Evolutionary conservation across 2,329 filamentous ascomycete species (phyloP).

Genomic region (Pezicula carpinea): DNA sequence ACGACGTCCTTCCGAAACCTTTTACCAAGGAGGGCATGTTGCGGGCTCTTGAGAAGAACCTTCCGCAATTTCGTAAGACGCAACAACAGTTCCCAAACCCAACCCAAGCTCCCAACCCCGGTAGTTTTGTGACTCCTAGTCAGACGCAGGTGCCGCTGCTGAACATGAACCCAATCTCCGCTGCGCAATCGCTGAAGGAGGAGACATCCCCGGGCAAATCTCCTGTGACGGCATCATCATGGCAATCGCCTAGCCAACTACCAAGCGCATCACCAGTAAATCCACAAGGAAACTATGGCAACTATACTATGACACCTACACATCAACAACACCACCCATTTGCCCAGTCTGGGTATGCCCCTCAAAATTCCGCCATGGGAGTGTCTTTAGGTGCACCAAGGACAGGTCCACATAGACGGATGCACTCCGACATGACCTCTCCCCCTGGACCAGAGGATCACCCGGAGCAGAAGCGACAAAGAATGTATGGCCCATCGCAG

Average conservation of each 20-base stretch:
- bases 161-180: constrained; percentile 25
- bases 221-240: constrained; percentile 24
- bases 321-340: constrained; percentile 17
- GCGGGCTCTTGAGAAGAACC: constrained; percentile 81
- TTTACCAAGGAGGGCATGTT: constrained; percentile 88
- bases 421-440: constrained; percentile 26
- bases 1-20: constrained; percentile 92
- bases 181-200: constrained; percentile 26
- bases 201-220: constrained; percentile 29
- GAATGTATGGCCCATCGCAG: constrained; percentile 22
- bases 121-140: constrained; percentile 20
- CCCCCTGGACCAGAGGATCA: constrained; percentile 18
- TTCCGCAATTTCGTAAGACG: constrained; percentile 74
- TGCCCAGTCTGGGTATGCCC: constrained; percentile 4
- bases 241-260: constrained; percentile 28
- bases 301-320: constrained; percentile 25
- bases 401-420: constrained; percentile 21
- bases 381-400: constrained; percentile 8
- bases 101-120: constrained; percentile 20
- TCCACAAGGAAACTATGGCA: constrained; percentile 17
- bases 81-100: constrained; percentile 10
- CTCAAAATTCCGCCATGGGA: constrained; percentile 15
- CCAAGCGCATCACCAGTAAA: constrained; percentile 22
- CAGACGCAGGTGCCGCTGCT: constrained; percentile 20
- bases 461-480: constrained; percentile 25